Evolutionary conservation across 257 asterid genomes (phyloP), one percentile per base, ranked within the genome.

Genomic region (Fraxinus americana): DNA sequence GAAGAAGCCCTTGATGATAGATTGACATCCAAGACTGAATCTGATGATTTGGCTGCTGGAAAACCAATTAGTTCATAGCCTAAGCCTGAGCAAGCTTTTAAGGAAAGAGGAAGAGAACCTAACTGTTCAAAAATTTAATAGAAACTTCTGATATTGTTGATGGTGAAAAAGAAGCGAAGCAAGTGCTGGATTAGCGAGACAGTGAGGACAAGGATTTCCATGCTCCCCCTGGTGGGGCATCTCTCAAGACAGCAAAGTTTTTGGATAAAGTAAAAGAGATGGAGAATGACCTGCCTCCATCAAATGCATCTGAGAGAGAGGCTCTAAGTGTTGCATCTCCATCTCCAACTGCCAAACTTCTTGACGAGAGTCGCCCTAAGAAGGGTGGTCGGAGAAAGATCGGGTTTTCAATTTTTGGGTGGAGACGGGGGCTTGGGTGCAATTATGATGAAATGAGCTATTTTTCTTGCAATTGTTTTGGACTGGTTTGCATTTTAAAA

Each of bases 281-380:
- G 59, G 74, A 67, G 19, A 52, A 74, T 80, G 86, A 83, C 73
- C 82, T 67, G 75, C 81, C 88, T 74, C 88, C 85, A 29, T 83
- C 90, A 81, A 83, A 84, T 77, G 79, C 82, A 79, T 80, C 85
- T 50, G 94, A 84, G 77, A 81, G 78, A 74, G 95, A 85, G 85
- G 86, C 76, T 82, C 81, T 76, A 59, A 72, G 75, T 81, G 84
- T 77, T 73, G 82, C 88, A 77, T 87, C 92, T 73, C 91, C 89
- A 69, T 80, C 84, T 73, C 87, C 82, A 77, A 85, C 85, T 84
- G 90, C 78, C 79, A 82, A 81, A 79, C 79, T 82, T 61, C 85
- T 83, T 81, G 91, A 79, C 73, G 87, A 86, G 84, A 80, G 75
- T 78, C 84, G n/a, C 66, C 85, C 79, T 6, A 82, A 81, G 73